Base-by-base conservation (phyloP, 1,284 basidiomycete genomes). In the Boletus sp. region DNA sequence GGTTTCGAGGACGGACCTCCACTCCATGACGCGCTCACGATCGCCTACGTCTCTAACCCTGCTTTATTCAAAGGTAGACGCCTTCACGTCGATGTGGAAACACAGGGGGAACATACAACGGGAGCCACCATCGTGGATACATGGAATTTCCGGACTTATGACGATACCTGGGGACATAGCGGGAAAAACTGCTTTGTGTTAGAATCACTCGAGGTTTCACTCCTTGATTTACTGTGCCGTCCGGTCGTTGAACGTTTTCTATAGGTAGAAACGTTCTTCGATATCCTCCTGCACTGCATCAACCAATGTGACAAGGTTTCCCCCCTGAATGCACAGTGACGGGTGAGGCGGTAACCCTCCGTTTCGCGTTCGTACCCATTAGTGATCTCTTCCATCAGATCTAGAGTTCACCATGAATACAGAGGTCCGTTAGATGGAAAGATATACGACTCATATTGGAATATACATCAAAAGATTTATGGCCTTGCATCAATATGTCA, bases 81-180 rank as follows among this genome's bases (percentile, higher is more conserved):
- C 28, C 84, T 86, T 70, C 81, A 88, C 51, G 91, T 94, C 0
- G 93, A 95, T 65, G 81, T 92, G 21, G 93, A 94, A 66, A 79
- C 90, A 14, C 79, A 76, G 13, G 88, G 88, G 4, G 75, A 75
- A 30, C 83, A 87, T 65, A 85, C 88, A 6, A 76, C 78, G 14
- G 93, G 91, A 13, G 88, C 92, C 70, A 94, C 91, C 0, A 82
- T 91, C 6, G 89, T 91, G 5, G 91, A 93, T 67, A 67, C 90
- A 3, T 92, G 85, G 82, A 79, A 83, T 58, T 91, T 88, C 72
- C 75, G 72, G 47, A 56, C 64, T 21, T 84, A 79, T 61, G 85
- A 88, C 65, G 81, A 85, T 63, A 79, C 80, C 1, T 92, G 90
- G 89, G 89, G 89, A 3, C 71, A 77, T 17, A 76, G 74, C 33